Evolutionary conservation across 2,329 filamentous ascomycete species (phyloP).

Genomic region (Aspergillus amoenus): DNA sequence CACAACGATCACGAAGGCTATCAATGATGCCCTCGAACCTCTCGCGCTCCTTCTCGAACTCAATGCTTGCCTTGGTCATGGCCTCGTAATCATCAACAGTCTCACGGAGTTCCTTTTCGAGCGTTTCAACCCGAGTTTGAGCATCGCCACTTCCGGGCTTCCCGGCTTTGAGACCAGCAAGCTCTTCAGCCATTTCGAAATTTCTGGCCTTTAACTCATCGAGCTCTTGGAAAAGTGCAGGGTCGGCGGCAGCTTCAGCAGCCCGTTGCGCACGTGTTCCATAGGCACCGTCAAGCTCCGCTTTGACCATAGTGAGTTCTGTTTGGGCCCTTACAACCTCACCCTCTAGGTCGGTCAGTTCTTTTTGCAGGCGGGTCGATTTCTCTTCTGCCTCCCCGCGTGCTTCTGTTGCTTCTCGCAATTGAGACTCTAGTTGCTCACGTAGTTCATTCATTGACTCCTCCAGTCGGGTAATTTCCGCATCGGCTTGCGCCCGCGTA

Average conservation of each 20-base stretch:
- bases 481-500: slow-evolving; percentile 18
- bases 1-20: slow-evolving; percentile 61
- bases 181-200: slow-evolving; percentile 46
- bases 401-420: slow-evolving; percentile 29
- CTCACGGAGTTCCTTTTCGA: slow-evolving; percentile 66
- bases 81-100: slow-evolving; percentile 69
- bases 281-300: slow-evolving; percentile 93
- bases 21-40: slow-evolving; percentile 64
- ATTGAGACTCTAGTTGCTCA: slow-evolving; percentile 32
- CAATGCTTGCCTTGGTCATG: slow-evolving; percentile 67
- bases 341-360: slow-evolving; percentile 56
- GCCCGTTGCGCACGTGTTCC: slow-evolving; percentile 70
- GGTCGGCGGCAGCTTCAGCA: slow-evolving; percentile 62
- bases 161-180: slow-evolving; percentile 43
- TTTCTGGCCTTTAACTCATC: slow-evolving; percentile 55
- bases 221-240: slow-evolving; percentile 59
- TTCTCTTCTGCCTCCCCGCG: slow-evolving; percentile 37
- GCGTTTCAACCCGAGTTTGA: slow-evolving; percentile 51
- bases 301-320: slow-evolving; percentile 84
- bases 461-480: slow-evolving; percentile 22
- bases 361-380: slow-evolving; percentile 45
- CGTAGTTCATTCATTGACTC: slow-evolving; percentile 32
- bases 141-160: slow-evolving; percentile 37
- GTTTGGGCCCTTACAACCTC: slow-evolving; percentile 67
- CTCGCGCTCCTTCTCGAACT: slow-evolving; percentile 70